Conservation (phyloP, 2,329 filamentous ascomycete species). For the Colletotrichum lupini region DNA sequence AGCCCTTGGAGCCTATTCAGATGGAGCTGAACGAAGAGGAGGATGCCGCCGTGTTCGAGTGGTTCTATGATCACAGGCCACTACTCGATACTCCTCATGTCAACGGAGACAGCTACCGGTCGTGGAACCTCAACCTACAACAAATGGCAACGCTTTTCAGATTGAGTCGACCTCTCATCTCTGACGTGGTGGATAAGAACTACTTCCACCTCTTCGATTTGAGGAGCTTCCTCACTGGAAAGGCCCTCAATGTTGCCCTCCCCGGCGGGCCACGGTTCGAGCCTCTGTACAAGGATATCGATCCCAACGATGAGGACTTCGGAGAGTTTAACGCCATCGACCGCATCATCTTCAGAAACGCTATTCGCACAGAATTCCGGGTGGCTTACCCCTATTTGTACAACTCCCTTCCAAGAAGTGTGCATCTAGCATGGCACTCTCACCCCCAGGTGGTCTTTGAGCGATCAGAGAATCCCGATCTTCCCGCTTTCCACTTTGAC, state of each 20-base stretch:
- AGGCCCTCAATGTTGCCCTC: slow-evolving; percentile 95
- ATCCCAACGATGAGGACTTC: slow-evolving; percentile 98
- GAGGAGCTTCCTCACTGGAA: slow-evolving; percentile 94
- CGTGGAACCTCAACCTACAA: slow-evolving; percentile 90
- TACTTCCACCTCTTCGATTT: slow-evolving; percentile 98
- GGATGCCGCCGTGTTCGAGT: slow-evolving; percentile 90
- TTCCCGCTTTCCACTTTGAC: slow-evolving; percentile 98
- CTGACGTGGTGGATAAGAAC: slow-evolving; percentile 93
- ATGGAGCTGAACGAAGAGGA: slow-evolving; percentile 97
- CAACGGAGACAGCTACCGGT: slow-evolving; percentile 96
- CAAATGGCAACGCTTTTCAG: slow-evolving; percentile 98
- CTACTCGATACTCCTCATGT: slow-evolving; percentile 92
- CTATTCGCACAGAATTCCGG: slow-evolving; percentile 94
- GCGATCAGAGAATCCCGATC: slow-evolving; percentile 84
- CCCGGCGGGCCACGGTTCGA: slow-evolving; percentile 98
- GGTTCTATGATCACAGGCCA: slow-evolving; percentile 96
- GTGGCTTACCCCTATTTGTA: slow-evolving; percentile 96
- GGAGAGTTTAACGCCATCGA: slow-evolving; percentile 99
- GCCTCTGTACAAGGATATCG: slow-evolving; percentile 97
- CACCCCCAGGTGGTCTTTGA: slow-evolving; percentile 94
- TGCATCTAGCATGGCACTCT: slow-evolving; percentile 93
- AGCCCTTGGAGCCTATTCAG: slow-evolving; percentile 96
- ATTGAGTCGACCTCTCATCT: slow-evolving; percentile 88
- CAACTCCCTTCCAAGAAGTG: slow-evolving; percentile 94
- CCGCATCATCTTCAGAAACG: slow-evolving; percentile 96